These are phyloP conservation scores for Fomes fomentarius DNA, from an alignment of 1,284 basidiomycete species.

Conservation along the genomic window DNA sequence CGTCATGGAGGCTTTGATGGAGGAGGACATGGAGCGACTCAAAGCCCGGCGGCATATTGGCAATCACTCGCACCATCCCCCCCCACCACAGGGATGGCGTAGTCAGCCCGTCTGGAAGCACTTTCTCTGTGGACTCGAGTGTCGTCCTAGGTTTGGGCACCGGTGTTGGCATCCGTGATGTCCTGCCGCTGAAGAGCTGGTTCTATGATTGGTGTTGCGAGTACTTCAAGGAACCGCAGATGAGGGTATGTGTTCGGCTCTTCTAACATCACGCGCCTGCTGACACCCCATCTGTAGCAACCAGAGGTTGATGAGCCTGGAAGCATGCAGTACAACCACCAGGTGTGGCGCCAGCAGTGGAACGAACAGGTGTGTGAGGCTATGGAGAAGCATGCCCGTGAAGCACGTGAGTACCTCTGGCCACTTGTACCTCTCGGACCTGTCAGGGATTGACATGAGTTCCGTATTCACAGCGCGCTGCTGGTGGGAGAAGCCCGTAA, in stretches of 20 bases:
- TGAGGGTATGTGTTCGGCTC: constrained; percentile 70
- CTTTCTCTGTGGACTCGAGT: constrained; percentile 75
- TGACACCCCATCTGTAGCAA: constrained; percentile 56
- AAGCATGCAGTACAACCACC: constrained; percentile 91
- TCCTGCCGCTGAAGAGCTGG: constrained; percentile 86
- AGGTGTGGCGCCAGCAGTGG: constrained; percentile 92
- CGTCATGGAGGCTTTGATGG: constrained; percentile 86
- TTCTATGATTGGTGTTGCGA: constrained; percentile 98
- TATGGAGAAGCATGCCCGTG: constrained; percentile 67
- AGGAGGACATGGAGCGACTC: constrained; percentile 89
- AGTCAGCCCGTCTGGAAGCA: constrained; percentile 72
- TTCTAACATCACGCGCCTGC: constrained; percentile 8
- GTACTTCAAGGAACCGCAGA: constrained; percentile 98
- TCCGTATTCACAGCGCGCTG: constrained; percentile 43
- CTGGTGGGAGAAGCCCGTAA: constrained; percentile 83
- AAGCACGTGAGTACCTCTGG: constrained; percentile 62
- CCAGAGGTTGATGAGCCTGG: constrained; percentile 97
- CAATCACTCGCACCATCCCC: constrained; percentile 37
- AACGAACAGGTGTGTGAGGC: constrained; percentile 85
- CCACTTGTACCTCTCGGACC: background rate
- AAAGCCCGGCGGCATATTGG: constrained; percentile 61
- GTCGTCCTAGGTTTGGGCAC: constrained; percentile 77
- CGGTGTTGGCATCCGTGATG: constrained; percentile 69
- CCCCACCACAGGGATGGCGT: constrained; percentile 36
- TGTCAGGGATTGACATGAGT: constrained; percentile 6